These are phyloP conservation scores for Alternaria triticina DNA, from an alignment of 2,329 filamentous ascomycete species.

Conservation along the genomic window DNA sequence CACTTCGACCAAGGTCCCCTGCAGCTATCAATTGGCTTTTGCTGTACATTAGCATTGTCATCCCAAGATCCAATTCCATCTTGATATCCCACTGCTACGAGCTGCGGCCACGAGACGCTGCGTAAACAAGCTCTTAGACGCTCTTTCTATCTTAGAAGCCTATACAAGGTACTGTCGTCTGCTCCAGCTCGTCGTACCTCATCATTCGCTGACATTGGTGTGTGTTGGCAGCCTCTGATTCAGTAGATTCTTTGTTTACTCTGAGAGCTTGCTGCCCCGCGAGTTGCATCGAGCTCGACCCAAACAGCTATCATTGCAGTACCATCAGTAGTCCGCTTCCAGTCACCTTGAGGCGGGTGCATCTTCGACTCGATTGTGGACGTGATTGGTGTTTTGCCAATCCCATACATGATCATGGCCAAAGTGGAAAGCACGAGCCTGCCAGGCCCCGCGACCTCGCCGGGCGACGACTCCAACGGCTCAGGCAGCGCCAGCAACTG, in stretches of 20 bases:
- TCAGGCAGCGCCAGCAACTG: conserved; percentile 40
- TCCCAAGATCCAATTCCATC: conserved; percentile 6
- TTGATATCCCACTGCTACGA: conserved; percentile 14
- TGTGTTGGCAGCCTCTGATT: conserved; percentile 25
- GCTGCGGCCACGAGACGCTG: conserved; percentile 14
- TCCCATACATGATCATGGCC: conserved; percentile 30
- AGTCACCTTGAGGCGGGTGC: background rate
- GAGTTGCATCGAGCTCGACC: conserved; percentile 20
- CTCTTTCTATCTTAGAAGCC: conserved; percentile 3
- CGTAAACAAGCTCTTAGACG: conserved; percentile 10
- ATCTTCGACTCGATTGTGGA: conserved; percentile 12
- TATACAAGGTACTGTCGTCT: conserved; percentile 24
- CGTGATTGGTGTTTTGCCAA: conserved; percentile 16
- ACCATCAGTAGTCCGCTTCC: conserved; percentile 2
- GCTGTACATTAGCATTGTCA: background rate
- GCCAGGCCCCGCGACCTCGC: conserved; percentile 35
- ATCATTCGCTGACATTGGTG: conserved; percentile 31
- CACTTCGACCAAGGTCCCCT: conserved; percentile 6
- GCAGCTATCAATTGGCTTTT: conserved; percentile 21
- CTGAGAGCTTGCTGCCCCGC: conserved; percentile 22
- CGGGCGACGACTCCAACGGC: conserved; percentile 38
- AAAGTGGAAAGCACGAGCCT: conserved; percentile 32
- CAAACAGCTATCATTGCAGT: conserved; percentile 8
- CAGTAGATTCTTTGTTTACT: conserved; percentile 29
- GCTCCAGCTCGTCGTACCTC: background rate